Evolutionary conservation across 805 yeast species (phyloP).

Genomic region (Ogataea corticis): DNA sequence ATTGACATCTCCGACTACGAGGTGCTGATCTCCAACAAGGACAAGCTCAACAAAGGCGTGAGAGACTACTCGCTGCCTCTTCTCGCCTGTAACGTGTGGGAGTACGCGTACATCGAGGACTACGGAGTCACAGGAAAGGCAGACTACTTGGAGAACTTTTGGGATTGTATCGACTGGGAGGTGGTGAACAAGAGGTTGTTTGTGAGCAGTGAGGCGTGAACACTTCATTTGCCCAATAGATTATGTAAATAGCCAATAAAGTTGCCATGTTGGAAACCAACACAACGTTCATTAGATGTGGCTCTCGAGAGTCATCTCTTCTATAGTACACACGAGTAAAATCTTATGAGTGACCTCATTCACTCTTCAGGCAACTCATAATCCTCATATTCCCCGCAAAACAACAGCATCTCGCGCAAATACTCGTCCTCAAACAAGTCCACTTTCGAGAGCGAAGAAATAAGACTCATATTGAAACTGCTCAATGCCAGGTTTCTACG

Average conservation of each 20-base stretch:
- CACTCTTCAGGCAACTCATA: too few relatives aligned
- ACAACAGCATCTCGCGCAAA: slow-evolving; percentile 30
- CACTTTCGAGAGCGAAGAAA: slow-evolving; percentile 35
- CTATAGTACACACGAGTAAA: slow-evolving; percentile 13
- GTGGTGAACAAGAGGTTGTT: slow-evolving; percentile 53
- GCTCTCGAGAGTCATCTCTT: background rate
- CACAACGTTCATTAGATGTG: too few relatives aligned
- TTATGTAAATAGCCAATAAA: background rate
- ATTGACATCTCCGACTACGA: slow-evolving; percentile 56
- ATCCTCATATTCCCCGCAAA: slow-evolving; percentile 32
- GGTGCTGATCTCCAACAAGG: slow-evolving; percentile 40
- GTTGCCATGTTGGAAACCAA: background rate
- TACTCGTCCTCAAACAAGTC: slow-evolving; percentile 34
- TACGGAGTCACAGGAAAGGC: slow-evolving; percentile 78
- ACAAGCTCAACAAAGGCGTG: slow-evolving; percentile 31
- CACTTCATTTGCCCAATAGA: background rate
- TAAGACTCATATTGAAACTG: slow-evolving; percentile 33
- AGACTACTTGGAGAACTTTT: slow-evolving; percentile 70
- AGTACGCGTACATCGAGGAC: slow-evolving; percentile 81
- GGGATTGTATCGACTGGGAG: slow-evolving; percentile 85
- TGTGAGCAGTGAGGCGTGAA: slow-evolving; percentile 18
- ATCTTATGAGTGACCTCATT: too few relatives aligned
- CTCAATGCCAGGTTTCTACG: slow-evolving; percentile 27
- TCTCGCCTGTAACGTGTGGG: slow-evolving; percentile 83
- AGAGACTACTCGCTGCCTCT: slow-evolving; percentile 72